A percentile compares a stretch with the other conserved stretches of the same genome.
Evolutionary conservation across 148 eudicot species (phyloP).

Genomic region (Rhododendron simsii): DNA sequence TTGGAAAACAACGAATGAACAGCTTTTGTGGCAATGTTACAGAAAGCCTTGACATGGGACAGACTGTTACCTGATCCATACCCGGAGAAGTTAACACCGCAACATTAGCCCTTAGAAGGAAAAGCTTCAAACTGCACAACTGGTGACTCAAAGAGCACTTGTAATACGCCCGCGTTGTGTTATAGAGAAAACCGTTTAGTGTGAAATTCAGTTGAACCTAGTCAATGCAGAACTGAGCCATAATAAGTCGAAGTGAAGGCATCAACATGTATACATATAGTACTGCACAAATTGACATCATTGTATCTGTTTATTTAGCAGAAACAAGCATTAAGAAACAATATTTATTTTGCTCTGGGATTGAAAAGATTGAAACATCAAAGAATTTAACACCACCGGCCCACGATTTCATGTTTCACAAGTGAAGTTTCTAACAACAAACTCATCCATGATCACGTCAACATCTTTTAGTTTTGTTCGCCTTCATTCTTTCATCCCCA

Average conservation of each 20-base stretch:
- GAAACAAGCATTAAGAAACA: neutral
- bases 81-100: slow-evolving; percentile 45
- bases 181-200: slow-evolving; percentile 34
- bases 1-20: neutral
- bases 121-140: slow-evolving; percentile 41
- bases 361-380: neutral
- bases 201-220: slow-evolving; percentile 53
- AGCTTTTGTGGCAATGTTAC: neutral
- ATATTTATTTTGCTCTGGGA: neutral
- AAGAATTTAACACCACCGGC: neutral
- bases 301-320: neutral
- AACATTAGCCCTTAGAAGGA: slow-evolving; percentile 31
- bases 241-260: neutral
- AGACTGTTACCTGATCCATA: slow-evolving; percentile 33
- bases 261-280: neutral
- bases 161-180: slow-evolving; percentile 37
- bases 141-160: slow-evolving; percentile 36
- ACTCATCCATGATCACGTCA: neutral
- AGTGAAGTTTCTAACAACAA: neutral
- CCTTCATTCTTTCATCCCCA: neutral
- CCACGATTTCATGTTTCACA: neutral
- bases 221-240: slow-evolving; percentile 10
- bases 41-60: neutral
- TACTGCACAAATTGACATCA: neutral
- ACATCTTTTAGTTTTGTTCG: neutral